Base-by-base conservation (phyloP, 2,329 filamentous ascomycete species). In the Chaetomium sp. region DNA sequence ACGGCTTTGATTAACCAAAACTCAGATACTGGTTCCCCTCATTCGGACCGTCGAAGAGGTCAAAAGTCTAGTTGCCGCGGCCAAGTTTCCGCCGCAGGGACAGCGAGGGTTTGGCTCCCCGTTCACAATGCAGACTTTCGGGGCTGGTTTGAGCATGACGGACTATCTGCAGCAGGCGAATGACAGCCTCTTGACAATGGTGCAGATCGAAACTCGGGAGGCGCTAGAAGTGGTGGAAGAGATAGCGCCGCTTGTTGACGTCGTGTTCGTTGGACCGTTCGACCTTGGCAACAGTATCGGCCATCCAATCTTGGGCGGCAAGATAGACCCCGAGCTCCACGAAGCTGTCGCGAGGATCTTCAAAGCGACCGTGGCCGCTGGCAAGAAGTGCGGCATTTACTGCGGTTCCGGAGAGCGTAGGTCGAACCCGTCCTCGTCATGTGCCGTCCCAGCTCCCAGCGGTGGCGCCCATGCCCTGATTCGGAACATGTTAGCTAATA, bases 171-270 rank as follows among this genome's bases (percentile, higher is more conserved):
- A 84, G 69, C 79, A 84, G 25, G 84, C 84, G 55, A 86, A 87
- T 70, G 78, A 80, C 9, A 80, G 80, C 33, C 78, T 90, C 25
- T 73, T 90, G 64, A 88, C 85, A 19, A 87, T 89, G 77, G 85
- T 89, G 12, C 87, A 90, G 74, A 89, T 90, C 60, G 87, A 90
- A 76, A 89, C 87, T 0, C 78, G 79, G 66, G 86, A 88, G 72
- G 87, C 87, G 0, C 77, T 90, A 16, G 82, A 85, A 0, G 76
- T 77, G 13, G 82, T 89, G 1, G 86, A 89, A 38, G 84, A 83
- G 56, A 90, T 90, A 73, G 86, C 85, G 79, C 82, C 23, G 78
- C 87, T 25, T 76, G 85, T 90, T 25, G 87, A 90, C 66, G 82
- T 87, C 4, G 75, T 90, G 27, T 89, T 89, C 72, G 81, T 90